Evolutionary conservation across 225 moss, liverwort and hornwort genomes (phyloP).

Genomic region (Pseudisothecium myosuroides): DNA sequence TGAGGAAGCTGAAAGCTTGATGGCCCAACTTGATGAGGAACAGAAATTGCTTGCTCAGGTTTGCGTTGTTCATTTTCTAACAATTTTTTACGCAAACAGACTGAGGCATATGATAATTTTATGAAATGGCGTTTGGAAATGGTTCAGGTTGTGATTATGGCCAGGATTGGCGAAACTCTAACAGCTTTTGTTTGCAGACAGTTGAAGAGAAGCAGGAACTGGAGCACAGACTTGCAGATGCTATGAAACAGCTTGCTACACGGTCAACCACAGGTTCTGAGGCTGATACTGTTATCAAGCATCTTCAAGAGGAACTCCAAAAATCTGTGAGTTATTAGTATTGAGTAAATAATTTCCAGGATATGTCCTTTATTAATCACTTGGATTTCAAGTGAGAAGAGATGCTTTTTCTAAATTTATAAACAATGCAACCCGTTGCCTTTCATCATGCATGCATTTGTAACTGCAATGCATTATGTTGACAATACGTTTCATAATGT

Average conservation of each 20-base stretch:
- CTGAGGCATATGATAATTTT: background rate
- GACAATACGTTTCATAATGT: background rate
- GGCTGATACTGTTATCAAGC: conserved; percentile 67
- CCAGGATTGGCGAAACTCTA: background rate
- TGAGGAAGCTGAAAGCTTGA: conserved; percentile 49
- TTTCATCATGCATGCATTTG: background rate
- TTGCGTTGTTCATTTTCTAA: background rate
- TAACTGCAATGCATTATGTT: background rate
- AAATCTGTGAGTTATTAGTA: conserved; percentile 41
- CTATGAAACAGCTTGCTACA: conserved; percentile 51
- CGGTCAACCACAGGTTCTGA: conserved; percentile 52
- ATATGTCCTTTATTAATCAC: background rate
- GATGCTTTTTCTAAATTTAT: background rate
- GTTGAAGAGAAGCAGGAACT: conserved; percentile 67
- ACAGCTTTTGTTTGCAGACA: conserved; percentile 28
- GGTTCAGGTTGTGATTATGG: background rate
- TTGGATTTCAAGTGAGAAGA: background rate
- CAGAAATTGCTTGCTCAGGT: conserved; percentile 68
- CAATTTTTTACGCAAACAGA: background rate
- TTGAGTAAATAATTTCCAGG: background rate
- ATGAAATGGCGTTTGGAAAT: background rate
- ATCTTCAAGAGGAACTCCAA: conserved; percentile 79
- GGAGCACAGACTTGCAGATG: conserved; percentile 78
- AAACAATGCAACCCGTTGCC: background rate
- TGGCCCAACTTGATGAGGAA: conserved; percentile 55